Conservation (phyloP, 1,284 basidiomycete genomes). For the Singerocomus inundabilis region DNA sequence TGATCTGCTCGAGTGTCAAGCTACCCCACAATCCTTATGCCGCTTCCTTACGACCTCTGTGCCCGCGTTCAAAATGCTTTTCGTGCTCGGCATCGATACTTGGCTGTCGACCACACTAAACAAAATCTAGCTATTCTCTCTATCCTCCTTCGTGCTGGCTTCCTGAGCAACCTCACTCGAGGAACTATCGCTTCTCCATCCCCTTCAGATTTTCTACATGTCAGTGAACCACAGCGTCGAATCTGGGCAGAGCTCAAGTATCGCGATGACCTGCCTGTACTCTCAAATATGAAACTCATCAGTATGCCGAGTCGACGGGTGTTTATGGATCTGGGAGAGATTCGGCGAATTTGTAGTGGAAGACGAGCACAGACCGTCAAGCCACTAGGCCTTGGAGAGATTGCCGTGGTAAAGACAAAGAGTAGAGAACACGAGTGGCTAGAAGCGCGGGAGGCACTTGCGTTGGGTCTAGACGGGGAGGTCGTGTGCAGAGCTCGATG, state of each 20-base stretch:
- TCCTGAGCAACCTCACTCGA: slow-evolving; percentile 76
- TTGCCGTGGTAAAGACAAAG: slow-evolving; percentile 76
- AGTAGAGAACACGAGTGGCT: slow-evolving; percentile 66
- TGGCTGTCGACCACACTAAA: slow-evolving; percentile 75
- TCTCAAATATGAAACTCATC: slow-evolving; percentile 45
- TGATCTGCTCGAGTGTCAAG: neutral
- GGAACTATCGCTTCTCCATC: slow-evolving; percentile 70
- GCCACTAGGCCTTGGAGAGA: slow-evolving; percentile 81
- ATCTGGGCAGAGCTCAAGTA: slow-evolving; percentile 94
- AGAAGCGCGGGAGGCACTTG: slow-evolving; percentile 57
- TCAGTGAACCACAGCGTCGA: slow-evolving; percentile 58
- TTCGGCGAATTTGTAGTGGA: slow-evolving; percentile 73
- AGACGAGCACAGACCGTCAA: slow-evolving; percentile 67
- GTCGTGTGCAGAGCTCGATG: slow-evolving; percentile 72
- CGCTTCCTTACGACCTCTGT: slow-evolving; percentile 79
- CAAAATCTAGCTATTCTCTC: slow-evolving; percentile 83
- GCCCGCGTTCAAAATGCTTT: slow-evolving; percentile 87
- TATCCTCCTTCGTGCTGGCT: slow-evolving; percentile 85
- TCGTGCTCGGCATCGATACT: slow-evolving; percentile 70
- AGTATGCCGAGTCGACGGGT: slow-evolving; percentile 47
- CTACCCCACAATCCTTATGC: slow-evolving; percentile 38
- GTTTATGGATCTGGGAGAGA: slow-evolving; percentile 70
- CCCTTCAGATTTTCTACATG: slow-evolving; percentile 58
- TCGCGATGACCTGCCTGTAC: slow-evolving; percentile 79
- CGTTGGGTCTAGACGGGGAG: slow-evolving; percentile 65